phyloP scores from a whole-genome alignment of 208 protist genomes.

The Leishmania turanica region DNA sequence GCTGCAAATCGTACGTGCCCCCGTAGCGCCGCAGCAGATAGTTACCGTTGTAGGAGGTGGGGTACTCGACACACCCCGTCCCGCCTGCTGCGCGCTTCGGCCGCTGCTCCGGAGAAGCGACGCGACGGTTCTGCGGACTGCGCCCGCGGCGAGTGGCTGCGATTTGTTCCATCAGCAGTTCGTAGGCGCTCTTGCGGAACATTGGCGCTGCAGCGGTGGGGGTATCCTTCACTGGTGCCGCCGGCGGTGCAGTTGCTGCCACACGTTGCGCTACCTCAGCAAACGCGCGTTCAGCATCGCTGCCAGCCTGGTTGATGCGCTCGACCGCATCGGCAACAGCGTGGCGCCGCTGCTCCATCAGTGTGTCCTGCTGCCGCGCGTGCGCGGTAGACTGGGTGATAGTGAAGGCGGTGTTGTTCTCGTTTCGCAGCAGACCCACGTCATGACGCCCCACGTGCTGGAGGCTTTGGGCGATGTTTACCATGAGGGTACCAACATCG shows the following conservation, averaged over 20 bases:
- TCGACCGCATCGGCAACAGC: constrained; percentile 54
- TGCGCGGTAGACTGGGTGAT: constrained; percentile 73
- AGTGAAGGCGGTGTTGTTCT: constrained; percentile 78
- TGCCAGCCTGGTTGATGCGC: constrained; percentile 58
- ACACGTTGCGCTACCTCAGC: constrained; percentile 15
- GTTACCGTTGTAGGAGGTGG: constrained; percentile 34
- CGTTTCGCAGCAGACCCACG: constrained; percentile 82
- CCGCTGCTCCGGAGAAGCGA: background rate
- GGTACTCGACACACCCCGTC: constrained; percentile 6
- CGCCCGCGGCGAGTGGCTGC: constrained; percentile 13
- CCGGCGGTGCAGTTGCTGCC: background rate
- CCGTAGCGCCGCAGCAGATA: constrained; percentile 82
- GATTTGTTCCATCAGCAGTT: constrained; percentile 51
- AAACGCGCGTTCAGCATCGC: constrained; percentile 39
- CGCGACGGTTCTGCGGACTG: constrained; percentile 3
- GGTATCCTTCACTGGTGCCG: background rate
- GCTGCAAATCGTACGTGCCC: constrained; percentile 52
- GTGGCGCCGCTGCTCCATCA: constrained; percentile 52
- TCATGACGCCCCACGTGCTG: constrained; percentile 85
- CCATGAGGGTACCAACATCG: constrained; percentile 68
- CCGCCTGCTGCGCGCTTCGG: constrained; percentile 1
- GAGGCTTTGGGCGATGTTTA: constrained; percentile 62
- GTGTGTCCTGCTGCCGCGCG: constrained; percentile 30
- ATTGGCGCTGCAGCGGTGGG: constrained; percentile 2
- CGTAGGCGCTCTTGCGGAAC: constrained; percentile 56